Percentiles rank a stretch among this genome's conserved stretches.
These are phyloP conservation scores for Dipodascus geniculatus DNA, from an alignment of 805 yeast species.

Conservation along the genomic window DNA sequence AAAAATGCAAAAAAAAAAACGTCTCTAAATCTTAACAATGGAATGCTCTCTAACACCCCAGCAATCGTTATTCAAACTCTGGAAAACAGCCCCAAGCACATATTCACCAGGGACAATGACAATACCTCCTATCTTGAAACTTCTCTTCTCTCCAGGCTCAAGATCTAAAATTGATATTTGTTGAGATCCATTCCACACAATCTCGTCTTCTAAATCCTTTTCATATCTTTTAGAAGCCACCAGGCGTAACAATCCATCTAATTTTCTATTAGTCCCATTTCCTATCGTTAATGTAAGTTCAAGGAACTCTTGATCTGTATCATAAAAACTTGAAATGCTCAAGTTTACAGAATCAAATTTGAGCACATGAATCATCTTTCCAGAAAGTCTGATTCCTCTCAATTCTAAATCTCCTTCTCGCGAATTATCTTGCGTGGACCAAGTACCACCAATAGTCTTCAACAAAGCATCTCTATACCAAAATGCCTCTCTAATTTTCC, in stretches of 20 bases:
- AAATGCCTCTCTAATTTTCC: conserved; percentile 48
- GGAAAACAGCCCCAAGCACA: neutral
- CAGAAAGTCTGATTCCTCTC: neutral
- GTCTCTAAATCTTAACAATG: neutral
- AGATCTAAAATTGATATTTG: neutral
- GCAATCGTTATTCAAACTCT: neutral
- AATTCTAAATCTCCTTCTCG: neutral
- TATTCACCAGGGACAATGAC: neutral
- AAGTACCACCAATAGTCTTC: conserved; percentile 45
- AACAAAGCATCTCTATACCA: conserved; percentile 72
- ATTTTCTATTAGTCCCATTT: neutral
- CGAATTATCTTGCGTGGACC: conserved; percentile 34
- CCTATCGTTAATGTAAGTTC: neutral
- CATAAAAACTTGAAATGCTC: neutral
- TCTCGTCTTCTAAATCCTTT: neutral
- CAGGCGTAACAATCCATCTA: neutral
- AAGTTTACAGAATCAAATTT: neutral
- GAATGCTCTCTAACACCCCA: neutral
- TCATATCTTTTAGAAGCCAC: neutral
- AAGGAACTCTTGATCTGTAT: neutral
- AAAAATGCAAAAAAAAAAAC: neutral
- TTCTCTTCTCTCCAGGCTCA: neutral
- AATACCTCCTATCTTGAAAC: neutral
- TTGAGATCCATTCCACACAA: neutral
- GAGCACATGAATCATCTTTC: neutral